These are phyloP conservation scores for Trypanosoma mega DNA, from an alignment of 208 protist genomes.

Conservation along the genomic window DNA sequence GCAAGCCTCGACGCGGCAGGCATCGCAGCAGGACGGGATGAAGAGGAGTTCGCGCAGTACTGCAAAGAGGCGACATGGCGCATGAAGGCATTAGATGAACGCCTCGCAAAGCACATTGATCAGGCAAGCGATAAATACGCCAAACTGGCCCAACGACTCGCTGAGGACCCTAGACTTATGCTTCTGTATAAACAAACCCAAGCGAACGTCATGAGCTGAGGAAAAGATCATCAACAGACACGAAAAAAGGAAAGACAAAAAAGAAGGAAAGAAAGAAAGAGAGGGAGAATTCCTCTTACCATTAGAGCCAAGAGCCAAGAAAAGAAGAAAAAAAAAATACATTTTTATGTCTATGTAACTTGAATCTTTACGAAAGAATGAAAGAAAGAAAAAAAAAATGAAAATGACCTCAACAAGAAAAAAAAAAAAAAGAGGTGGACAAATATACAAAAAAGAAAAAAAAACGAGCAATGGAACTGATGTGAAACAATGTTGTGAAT, in stretches of 20 bases:
- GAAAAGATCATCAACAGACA: too few relatives aligned
- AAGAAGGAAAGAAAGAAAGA: too few relatives aligned
- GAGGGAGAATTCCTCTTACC: too few relatives aligned
- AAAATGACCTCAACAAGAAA: background rate
- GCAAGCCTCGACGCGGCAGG: conserved; percentile 63
- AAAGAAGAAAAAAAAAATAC: too few relatives aligned
- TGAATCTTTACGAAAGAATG: too few relatives aligned
- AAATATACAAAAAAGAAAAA: background rate
- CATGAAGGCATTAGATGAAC: conserved; percentile 90
- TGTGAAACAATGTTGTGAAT: background rate
- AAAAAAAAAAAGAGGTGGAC: background rate
- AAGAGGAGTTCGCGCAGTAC: conserved; percentile 82
- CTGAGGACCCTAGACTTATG: conserved; percentile 70
- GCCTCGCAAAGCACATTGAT: conserved; percentile 84
- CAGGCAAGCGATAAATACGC: conserved; percentile 85
- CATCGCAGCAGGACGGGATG: conserved; percentile 66
- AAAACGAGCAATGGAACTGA: background rate
- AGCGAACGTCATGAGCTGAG: background rate
- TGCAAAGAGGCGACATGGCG: conserved; percentile 90
- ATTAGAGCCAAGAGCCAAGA: too few relatives aligned
- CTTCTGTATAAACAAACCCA: conserved; percentile 43
- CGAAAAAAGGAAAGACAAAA: too few relatives aligned
- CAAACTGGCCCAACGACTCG: conserved; percentile 66
- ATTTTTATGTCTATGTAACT: too few relatives aligned
- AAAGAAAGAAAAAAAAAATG: background rate